Evolutionary conservation across 2,329 filamentous ascomycete species (phyloP).

Genomic region (Herpotrichia juniperi): DNA sequence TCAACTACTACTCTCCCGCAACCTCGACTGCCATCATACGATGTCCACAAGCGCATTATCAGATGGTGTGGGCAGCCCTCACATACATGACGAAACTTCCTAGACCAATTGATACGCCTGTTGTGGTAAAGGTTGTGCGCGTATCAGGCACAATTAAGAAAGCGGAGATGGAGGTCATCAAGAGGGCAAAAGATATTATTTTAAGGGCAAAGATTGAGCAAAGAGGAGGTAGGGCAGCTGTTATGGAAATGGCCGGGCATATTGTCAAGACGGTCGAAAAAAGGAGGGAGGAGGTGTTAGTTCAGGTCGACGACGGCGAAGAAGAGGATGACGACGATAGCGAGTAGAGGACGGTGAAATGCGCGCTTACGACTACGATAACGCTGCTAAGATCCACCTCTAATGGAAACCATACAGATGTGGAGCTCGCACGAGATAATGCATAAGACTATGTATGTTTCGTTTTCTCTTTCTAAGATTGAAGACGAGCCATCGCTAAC

Average conservation of each 20-base stretch:
- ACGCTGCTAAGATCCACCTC: too few species aligned
- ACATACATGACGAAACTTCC: conserved; percentile 78
- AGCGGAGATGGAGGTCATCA: conserved; percentile 86
- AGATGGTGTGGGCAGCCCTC: conserved; percentile 87
- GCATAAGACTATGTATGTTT: too few species aligned
- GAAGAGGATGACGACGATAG: conserved; percentile 5
- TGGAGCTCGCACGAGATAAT: too few species aligned
- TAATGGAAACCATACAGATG: too few species aligned
- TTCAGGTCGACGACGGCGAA: conserved; percentile 16
- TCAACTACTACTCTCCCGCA: conserved; percentile 91
- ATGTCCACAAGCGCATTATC: conserved; percentile 80
- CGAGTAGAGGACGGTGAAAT: background rate
- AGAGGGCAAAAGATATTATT: conserved; percentile 74
- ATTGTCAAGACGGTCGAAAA: conserved; percentile 30
- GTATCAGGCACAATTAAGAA: conserved; percentile 94
- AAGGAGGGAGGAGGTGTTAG: conserved; percentile 26
- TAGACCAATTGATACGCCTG: conserved; percentile 63
- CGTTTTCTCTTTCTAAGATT: too few species aligned
- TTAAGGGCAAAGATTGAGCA: conserved; percentile 64
- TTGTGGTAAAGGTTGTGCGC: conserved; percentile 82
- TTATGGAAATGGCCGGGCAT: conserved; percentile 21
- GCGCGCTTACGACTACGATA: too few species aligned
- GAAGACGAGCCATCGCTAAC: too few species aligned
- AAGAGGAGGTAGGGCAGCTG: conserved; percentile 3
- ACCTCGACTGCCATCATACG: conserved; percentile 93